phyloP scores from a whole-genome alignment of 2,329 filamentous ascomycete genomes.

The Microsporum ferrugineum region DNA sequence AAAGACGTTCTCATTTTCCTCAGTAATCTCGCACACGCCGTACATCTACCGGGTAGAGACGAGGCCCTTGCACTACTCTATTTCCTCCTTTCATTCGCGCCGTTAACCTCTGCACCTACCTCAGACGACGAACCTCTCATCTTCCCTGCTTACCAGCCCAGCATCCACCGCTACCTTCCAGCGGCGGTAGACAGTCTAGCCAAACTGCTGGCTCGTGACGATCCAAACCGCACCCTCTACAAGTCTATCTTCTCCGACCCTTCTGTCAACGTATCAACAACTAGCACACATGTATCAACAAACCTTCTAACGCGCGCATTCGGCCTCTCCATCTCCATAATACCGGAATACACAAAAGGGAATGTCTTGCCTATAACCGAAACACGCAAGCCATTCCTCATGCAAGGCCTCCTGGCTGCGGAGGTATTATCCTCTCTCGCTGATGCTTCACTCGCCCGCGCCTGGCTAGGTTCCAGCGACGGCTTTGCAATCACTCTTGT shows the following conservation, averaged over 20 bases:
- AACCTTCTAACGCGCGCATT: constrained; percentile 82
- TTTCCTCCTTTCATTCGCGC: constrained; percentile 83
- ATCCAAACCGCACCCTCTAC: constrained; percentile 80
- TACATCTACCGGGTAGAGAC: constrained; percentile 74
- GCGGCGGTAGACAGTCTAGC: constrained; percentile 82
- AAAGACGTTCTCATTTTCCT: constrained; percentile 84
- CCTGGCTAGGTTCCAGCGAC: constrained; percentile 74
- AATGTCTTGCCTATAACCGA: constrained; percentile 60
- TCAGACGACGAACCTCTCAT: constrained; percentile 49
- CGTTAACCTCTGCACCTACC: constrained; percentile 55
- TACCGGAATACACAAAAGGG: constrained; percentile 60
- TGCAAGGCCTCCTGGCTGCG: constrained; percentile 82
- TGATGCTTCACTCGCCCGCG: constrained; percentile 60
- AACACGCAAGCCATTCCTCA: constrained; percentile 73
- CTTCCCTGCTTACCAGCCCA: constrained; percentile 71
- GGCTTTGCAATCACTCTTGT: constrained; percentile 74
- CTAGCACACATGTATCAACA: constrained; percentile 50
- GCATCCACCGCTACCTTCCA: constrained; percentile 75
- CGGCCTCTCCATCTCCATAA: constrained; percentile 68
- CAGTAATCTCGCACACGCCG: constrained; percentile 71
- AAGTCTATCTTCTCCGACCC: constrained; percentile 70
- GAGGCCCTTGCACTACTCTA: constrained; percentile 78
- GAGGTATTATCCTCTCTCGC: constrained; percentile 73
- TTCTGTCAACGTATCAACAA: constrained; percentile 49
- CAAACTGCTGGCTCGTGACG: constrained; percentile 82